These are phyloP conservation scores for Xylaria curta DNA, from an alignment of 495 filamentous ascomycete genomes.

Conservation along the genomic window DNA sequence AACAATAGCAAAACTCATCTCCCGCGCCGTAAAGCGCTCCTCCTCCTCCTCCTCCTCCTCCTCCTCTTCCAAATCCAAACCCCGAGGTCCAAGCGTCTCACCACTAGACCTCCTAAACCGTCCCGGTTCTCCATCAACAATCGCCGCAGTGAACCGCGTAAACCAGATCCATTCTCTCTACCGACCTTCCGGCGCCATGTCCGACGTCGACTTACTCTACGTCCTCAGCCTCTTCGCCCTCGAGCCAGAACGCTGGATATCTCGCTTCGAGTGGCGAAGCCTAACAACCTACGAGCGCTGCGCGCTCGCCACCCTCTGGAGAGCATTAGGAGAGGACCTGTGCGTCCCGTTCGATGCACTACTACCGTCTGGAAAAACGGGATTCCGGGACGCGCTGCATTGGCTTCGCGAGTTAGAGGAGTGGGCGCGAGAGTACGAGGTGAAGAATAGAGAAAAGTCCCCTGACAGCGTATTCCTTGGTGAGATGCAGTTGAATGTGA, in stretches of 20 bases:
- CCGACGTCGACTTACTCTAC: slow-evolving; percentile 52
- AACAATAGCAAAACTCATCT: slow-evolving; percentile 12
- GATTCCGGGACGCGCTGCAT: slow-evolving; percentile 3
- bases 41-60: no score
- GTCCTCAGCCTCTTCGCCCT: slow-evolving; percentile 47
- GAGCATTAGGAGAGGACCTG: slow-evolving; percentile 19
- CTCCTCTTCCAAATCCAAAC: not conserved
- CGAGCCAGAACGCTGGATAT: slow-evolving; percentile 46
- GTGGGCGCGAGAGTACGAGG: slow-evolving; percentile 13
- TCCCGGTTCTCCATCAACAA: not conserved
- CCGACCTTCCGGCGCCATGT: slow-evolving; percentile 46
- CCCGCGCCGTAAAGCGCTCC: slow-evolving; percentile 5
- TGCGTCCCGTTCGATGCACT: slow-evolving; percentile 8
- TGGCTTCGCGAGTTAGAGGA: slow-evolving; percentile 17
- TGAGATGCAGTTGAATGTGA: not conserved
- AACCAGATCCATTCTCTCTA: slow-evolving; percentile 55
- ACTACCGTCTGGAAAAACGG: not conserved
- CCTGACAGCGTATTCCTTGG: slow-evolving; percentile 8
- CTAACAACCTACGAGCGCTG: slow-evolving; percentile 49
- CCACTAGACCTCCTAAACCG: not conserved
- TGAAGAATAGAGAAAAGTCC: not conserved
- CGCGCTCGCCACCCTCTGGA: slow-evolving; percentile 50
- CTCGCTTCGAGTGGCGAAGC: slow-evolving; percentile 51
- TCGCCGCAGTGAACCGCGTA: slow-evolving; percentile 2
- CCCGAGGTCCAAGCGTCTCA: not conserved